These are phyloP conservation scores for Wilhelminamyces savonicus DNA, from an alignment of 805 yeast species.

Conservation along the genomic window DNA sequence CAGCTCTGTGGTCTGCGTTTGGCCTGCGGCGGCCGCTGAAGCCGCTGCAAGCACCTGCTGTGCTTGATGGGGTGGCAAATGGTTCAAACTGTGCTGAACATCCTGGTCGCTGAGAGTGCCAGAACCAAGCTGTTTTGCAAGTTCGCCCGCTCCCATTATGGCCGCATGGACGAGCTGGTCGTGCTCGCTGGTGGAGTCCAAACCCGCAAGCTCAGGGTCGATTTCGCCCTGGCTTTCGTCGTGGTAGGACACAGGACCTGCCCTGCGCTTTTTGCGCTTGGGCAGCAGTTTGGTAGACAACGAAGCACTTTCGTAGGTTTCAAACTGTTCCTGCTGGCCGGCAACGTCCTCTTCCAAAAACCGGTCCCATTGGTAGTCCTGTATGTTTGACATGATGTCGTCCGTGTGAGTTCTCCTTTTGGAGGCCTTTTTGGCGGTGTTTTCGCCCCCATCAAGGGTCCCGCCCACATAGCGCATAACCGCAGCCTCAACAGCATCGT, in stretches of 20 bases:
- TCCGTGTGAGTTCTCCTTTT: constrained; percentile 17
- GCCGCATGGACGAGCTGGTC: constrained; percentile 67
- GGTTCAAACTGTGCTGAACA: background rate
- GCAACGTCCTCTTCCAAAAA: constrained; percentile 17
- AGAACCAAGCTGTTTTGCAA: constrained; percentile 40
- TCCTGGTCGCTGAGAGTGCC: background rate
- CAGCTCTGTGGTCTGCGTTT: constrained; percentile 8
- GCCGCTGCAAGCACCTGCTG: constrained; percentile 25
- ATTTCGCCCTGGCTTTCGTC: constrained; percentile 18
- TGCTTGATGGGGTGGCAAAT: constrained; percentile 1
- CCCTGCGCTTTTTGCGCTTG: constrained; percentile 4
- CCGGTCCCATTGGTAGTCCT: constrained; percentile 47
- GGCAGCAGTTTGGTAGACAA: no score
- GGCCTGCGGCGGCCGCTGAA: constrained; percentile 14
- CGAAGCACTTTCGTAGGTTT: background rate
- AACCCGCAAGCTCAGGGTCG: constrained; percentile 33
- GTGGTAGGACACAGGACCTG: constrained; percentile 1
- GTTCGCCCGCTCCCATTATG: constrained; percentile 59
- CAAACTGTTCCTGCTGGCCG: no score
- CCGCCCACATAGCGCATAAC: constrained; percentile 70
- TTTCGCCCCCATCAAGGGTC: constrained; percentile 35
- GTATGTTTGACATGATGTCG: constrained; percentile 39
- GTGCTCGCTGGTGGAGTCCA: constrained; percentile 41
- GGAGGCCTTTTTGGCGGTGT: constrained; percentile 4
- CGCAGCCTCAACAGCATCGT: constrained; percentile 68